Evolutionary conservation across 331 rosid genomes (phyloP).

Genomic region (Phaseolus coccineus): DNA sequence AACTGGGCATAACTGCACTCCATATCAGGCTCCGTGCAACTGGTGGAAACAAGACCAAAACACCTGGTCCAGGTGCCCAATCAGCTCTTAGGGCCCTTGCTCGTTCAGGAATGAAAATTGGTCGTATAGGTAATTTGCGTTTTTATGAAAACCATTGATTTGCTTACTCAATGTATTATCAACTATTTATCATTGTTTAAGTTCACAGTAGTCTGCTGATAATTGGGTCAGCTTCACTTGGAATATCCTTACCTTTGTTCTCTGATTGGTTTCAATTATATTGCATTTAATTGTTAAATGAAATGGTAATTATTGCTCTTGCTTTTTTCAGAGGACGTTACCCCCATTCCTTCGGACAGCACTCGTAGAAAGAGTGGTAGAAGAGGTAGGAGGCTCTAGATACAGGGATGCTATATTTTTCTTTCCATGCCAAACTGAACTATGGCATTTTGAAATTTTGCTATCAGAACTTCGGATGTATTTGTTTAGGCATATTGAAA

Average conservation of each 20-base stretch:
- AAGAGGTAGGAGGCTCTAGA: slow-evolving; percentile 90
- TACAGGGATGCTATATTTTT: slow-evolving; percentile 24
- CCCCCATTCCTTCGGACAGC: slow-evolving; percentile 95
- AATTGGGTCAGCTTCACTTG: neutral
- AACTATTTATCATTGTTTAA: neutral
- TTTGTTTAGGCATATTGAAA: slow-evolving; percentile 17
- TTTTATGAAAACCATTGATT: neutral
- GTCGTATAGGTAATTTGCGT: slow-evolving; percentile 73
- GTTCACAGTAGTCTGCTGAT: neutral
- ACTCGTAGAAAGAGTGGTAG: slow-evolving; percentile 97
- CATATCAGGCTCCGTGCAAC: slow-evolving; percentile 93
- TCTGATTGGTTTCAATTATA: neutral
- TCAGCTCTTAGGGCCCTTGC: slow-evolving; percentile 98
- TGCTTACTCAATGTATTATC: neutral
- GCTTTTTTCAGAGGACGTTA: slow-evolving; percentile 83
- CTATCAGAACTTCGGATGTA: slow-evolving; percentile 39
- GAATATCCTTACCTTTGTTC: neutral
- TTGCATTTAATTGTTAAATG: neutral
- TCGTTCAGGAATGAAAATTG: slow-evolving; percentile 97
- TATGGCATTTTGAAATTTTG: slow-evolving; percentile 32
- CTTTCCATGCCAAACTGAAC: slow-evolving; percentile 25
- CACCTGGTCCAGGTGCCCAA: slow-evolving; percentile 99
- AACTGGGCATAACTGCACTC: slow-evolving; percentile 90
- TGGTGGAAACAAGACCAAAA: slow-evolving; percentile 96
- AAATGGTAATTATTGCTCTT: no score